Evolutionary conservation across 257 asterid genomes (phyloP), one percentile per base, ranked within the genome.

Genomic region (Penstemon eatonii): DNA sequence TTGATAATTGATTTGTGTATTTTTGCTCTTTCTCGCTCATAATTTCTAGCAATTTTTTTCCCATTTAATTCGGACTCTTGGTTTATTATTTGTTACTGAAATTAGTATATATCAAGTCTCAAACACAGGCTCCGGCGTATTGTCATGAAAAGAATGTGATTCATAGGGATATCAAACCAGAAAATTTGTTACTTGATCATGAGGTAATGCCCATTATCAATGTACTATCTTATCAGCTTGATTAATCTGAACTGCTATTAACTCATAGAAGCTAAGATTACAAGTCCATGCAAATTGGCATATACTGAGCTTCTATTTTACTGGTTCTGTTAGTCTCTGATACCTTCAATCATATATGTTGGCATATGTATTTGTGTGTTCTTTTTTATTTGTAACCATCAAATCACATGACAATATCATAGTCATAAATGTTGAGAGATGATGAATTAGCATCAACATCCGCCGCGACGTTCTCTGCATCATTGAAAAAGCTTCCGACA

Each of bases 121-220:
- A n/a, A n/a, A 96, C 97, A 65, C 89, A 96, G 25, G 99, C 99
- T 10, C 91, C 91, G 68, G 82, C 89, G 59, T 94, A 94, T 69
- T 91, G 96, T 58, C 99, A 94, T 73, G 96, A 96, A 56, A 94
- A 94, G 74, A 96, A 94, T 5, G 99, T 94, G 49, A 94, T 94
- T 46, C 99, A 91, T 70, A 80, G 99, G 66, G 99, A 94, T 75
- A 94, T 94, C 18, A 94, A 94, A 73, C 99, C 99, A 8, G 99
- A 94, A 73, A 94, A 94, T 80, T 95, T 94, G 75, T 71, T 94
- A 80, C 80, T 94, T 69, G 99, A 96, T 65, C 86, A 90, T 56
- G 92, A 87, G 95, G 96, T 94, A 72, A 70, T 41, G 67, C 57
- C 3, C 25, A 11, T 46, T 60, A 68, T 72, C 19, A 59, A 52